Evolutionary conservation across 116 monocot genomes (phyloP).

Genomic region (Papilionanthe hybrid): DNA sequence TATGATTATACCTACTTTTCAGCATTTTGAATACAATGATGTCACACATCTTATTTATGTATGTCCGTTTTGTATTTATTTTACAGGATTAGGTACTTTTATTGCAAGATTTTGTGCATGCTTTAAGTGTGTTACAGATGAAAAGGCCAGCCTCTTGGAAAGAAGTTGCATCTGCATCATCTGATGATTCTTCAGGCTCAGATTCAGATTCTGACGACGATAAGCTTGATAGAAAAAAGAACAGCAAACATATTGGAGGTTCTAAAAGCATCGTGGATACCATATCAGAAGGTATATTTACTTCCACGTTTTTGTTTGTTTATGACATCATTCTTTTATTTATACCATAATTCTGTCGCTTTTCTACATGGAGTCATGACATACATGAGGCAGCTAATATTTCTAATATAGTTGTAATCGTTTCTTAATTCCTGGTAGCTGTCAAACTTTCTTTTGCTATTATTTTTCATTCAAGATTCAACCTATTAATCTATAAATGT

Average conservation of each 20-base stretch:
- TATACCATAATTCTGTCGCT: no score
- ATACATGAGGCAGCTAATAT: no score
- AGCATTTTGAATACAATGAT: neutral
- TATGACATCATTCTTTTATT: no score
- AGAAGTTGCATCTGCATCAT: conserved; percentile 4
- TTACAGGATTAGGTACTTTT: neutral
- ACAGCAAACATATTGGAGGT: neutral
- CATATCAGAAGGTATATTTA: conserved; percentile 3
- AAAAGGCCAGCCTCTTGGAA: conserved; percentile 4
- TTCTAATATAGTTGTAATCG: neutral
- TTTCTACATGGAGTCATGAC: no score
- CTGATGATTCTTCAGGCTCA: neutral
- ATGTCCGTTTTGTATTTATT: neutral
- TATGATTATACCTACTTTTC: neutral
- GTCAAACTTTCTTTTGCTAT: neutral
- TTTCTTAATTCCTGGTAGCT: neutral
- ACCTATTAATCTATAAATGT: neutral
- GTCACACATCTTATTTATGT: neutral
- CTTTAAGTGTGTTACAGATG: neutral
- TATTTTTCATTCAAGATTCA: neutral
- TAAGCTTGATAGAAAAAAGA: neutral
- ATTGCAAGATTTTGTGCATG: neutral
- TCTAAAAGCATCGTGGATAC: neutral
- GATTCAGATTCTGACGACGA: conserved; percentile 7
- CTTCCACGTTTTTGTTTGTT: neutral